These are phyloP conservation scores for Closterium sp. DNA, from an alignment of 139 green algal genomes.

Conservation along the genomic window DNA sequence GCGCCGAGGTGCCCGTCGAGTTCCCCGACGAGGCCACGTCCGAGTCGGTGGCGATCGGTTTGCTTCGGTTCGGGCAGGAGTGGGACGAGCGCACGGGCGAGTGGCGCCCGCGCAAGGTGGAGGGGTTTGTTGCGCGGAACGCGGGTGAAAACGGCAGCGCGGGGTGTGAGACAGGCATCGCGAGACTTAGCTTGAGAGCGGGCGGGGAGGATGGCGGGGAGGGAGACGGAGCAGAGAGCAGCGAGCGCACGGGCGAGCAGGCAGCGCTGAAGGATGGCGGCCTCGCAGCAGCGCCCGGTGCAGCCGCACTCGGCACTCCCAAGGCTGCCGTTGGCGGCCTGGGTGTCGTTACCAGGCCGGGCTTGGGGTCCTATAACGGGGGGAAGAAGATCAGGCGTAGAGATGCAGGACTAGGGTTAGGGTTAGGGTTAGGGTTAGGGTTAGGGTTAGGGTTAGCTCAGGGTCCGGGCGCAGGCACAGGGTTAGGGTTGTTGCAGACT, in stretches of 20 bases:
- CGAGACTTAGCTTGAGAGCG: not conserved
- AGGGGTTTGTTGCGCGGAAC: not conserved
- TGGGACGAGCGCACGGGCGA: conserved; percentile 24
- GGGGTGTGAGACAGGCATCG: not conserved
- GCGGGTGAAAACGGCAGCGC: not conserved
- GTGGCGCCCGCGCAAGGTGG: not conserved
- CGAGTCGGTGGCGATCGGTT: conserved; percentile 13
- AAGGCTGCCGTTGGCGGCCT: not conserved
- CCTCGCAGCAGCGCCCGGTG: not conserved
- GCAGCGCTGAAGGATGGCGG: not conserved
- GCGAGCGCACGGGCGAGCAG: not conserved
- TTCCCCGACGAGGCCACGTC: conserved; percentile 23
- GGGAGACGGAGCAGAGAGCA: not conserved
- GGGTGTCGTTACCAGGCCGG: not conserved
- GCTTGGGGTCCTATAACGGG: not conserved
- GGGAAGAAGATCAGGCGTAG: not conserved
- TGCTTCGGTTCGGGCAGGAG: conserved; percentile 20
- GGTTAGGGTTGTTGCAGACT: not conserved
- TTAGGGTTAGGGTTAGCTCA: not conserved
- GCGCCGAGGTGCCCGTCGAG: not conserved
- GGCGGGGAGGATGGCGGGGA: not conserved
- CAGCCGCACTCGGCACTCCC: not conserved
- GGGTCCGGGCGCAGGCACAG: not conserved
- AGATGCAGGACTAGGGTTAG: not conserved
- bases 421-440: not conserved